Percentiles rank a stretch among this genome's conserved stretches.
Evolutionary conservation across 768 basidiomycete genomes (phyloP).

Genomic region (Suillus sp.): DNA sequence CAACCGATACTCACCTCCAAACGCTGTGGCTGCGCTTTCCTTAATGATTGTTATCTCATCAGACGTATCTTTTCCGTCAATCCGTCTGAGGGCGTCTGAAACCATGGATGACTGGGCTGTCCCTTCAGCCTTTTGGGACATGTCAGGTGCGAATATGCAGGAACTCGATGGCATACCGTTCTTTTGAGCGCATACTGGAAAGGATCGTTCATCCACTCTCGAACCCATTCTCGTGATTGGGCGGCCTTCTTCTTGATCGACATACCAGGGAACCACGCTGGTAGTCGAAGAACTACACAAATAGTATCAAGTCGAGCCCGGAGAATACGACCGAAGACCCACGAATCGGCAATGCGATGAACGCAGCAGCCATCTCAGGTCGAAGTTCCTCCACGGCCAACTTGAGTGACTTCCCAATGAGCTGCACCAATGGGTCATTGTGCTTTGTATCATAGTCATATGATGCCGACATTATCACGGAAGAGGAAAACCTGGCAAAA

Average conservation of each 20-base stretch:
- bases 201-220: constrained; percentile 23
- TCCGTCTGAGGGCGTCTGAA: constrained; percentile 18
- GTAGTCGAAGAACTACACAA: constrained; percentile 27
- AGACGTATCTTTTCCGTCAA: constrained; percentile 6
- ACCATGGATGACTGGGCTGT: constrained; percentile 21
- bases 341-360: constrained; percentile 19
- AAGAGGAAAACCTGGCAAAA: constrained; percentile 27
- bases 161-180: constrained; percentile 15
- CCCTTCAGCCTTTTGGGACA: constrained; percentile 15
- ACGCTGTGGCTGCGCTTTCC: constrained; percentile 23
- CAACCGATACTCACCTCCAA: constrained; percentile 19
- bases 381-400: constrained; percentile 24
- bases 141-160: not conserved
- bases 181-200: constrained; percentile 20
- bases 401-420: constrained; percentile 29
- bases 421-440: constrained; percentile 32
- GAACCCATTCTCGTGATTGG: constrained; percentile 21
- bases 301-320: not conserved
- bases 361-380: constrained; percentile 26
- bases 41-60: constrained; percentile 17
- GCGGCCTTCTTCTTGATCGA: constrained; percentile 28
- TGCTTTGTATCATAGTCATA: constrained; percentile 36
- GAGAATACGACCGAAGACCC: constrained; percentile 5
- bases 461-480: constrained; percentile 31
- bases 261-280: constrained; percentile 33